Evolutionary conservation across 306 rosid species (phyloP).

Genomic region (Betula pendula): DNA sequence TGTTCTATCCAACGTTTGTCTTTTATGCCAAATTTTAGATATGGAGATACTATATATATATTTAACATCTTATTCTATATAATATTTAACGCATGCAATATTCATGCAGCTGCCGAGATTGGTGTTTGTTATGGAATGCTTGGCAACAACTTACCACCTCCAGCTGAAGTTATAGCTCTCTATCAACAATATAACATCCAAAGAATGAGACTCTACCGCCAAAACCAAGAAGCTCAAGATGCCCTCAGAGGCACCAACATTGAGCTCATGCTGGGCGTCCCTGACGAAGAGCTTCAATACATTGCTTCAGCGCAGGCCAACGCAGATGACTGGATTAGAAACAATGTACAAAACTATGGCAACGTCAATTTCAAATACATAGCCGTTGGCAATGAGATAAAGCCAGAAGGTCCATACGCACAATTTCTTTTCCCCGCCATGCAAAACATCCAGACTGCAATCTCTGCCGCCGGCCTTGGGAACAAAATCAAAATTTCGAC

Average conservation of each 20-base stretch:
- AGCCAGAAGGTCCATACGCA: conserved; percentile 16
- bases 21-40: neutral
- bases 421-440: conserved; percentile 37
- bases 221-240: conserved; percentile 30
- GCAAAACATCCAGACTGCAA: conserved; percentile 41
- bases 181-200: conserved; percentile 29
- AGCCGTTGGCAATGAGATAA: conserved; percentile 51
- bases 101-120: conserved; percentile 35
- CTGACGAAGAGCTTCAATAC: neutral
- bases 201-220: conserved; percentile 44
- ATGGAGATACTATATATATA: too few species aligned
- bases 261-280: conserved; percentile 31
- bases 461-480: conserved; percentile 26
- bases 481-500: conserved; percentile 44
- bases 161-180: conserved; percentile 38
- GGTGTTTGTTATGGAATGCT: conserved; percentile 55
- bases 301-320: conserved; percentile 28
- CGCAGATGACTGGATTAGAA: conserved; percentile 42
- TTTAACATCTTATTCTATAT: neutral
- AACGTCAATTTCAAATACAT: conserved; percentile 52
- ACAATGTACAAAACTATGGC: conserved; percentile 18
- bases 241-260: conserved; percentile 53
- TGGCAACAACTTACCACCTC: conserved; percentile 40
- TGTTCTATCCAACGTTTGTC: too few species aligned
- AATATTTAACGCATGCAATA: neutral